These are phyloP conservation scores for Carnegiea gigantea DNA, from an alignment of 179 eudicot species.

Conservation along the genomic window DNA sequence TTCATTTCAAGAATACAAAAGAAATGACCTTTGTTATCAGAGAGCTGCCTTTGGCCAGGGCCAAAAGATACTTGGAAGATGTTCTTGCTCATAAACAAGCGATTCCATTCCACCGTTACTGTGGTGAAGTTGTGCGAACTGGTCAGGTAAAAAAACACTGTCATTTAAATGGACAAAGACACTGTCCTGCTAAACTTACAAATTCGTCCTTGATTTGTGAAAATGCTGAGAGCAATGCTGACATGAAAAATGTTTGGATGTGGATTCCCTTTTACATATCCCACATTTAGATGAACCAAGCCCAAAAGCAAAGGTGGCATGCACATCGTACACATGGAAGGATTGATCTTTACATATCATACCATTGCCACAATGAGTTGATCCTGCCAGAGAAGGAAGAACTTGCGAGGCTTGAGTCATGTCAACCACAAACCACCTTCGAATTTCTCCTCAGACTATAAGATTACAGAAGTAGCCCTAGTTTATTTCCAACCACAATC, in stretches of 20 bases:
- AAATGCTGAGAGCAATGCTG: conserved; percentile 71
- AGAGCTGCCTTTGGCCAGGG: conserved; percentile 51
- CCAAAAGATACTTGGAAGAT: conserved; percentile 64
- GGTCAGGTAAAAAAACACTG: conserved; percentile 68
- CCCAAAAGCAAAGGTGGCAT: conserved; percentile 74
- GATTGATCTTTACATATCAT: conserved; percentile 55
- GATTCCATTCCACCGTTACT: conserved; percentile 64
- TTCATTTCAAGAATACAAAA: conserved; percentile 44
- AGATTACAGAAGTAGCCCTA: no score
- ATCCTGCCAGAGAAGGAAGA: conserved; percentile 44
- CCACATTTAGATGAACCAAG: conserved; percentile 77
- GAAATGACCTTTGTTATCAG: conserved; percentile 60
- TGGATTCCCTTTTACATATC: conserved; percentile 62
- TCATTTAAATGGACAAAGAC: conserved; percentile 69
- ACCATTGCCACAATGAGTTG: conserved; percentile 47
- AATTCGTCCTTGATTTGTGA: conserved; percentile 55
- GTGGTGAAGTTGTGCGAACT: conserved; percentile 63
- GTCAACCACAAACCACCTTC: no score
- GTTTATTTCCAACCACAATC: no score
- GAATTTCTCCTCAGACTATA: no score
- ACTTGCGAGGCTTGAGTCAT: conserved; percentile 35
- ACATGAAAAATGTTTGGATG: conserved; percentile 62
- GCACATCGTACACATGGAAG: conserved; percentile 78
- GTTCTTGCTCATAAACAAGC: conserved; percentile 69
- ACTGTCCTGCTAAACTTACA: conserved; percentile 65